Percentiles rank a stretch among this genome's conserved stretches.
phyloP scores from a whole-genome alignment of 2,329 filamentous ascomycete genomes.

The Diplodia sapinea region DNA sequence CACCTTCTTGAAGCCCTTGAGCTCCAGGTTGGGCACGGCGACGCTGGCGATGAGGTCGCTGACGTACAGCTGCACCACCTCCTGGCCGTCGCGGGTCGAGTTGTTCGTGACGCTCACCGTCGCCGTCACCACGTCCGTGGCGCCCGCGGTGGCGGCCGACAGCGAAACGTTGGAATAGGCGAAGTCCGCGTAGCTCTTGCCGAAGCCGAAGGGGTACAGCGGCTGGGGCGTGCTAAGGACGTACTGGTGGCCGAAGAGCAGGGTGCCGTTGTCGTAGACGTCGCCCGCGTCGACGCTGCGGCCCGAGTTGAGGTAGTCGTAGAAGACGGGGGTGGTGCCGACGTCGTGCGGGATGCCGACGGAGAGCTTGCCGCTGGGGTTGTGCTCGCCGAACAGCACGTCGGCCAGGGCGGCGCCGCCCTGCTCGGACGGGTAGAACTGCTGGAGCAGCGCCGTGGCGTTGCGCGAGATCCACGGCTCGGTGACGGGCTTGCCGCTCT shows the following conservation, averaged over 20 bases:
- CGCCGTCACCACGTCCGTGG: conserved; percentile 62
- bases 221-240: conserved; percentile 65
- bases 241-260: conserved; percentile 70
- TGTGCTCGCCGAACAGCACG: conserved; percentile 65
- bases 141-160: conserved; percentile 56
- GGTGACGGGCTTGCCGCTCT: conserved; percentile 73
- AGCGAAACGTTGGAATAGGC: conserved; percentile 62
- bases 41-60: conserved; percentile 67
- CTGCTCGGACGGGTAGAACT: conserved; percentile 76
- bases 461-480: conserved; percentile 73
- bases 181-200: conserved; percentile 69
- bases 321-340: conserved; percentile 71
- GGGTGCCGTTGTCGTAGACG: conserved; percentile 62
- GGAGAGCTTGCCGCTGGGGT: conserved; percentile 69
- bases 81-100: conserved; percentile 62
- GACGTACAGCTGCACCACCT: conserved; percentile 73
- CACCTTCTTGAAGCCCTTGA: conserved; percentile 73
- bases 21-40: conserved; percentile 67
- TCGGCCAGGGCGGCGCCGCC: conserved; percentile 71
- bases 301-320: conserved; percentile 73
- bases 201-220: conserved; percentile 71
- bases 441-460: conserved; percentile 71
- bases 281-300: conserved; percentile 61
- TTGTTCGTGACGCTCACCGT: conserved; percentile 68
- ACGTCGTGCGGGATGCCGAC: conserved; percentile 72